Percentiles rank a stretch among this genome's conserved stretches.
phyloP scores from a whole-genome alignment of 1,139 yeast species.

The Geotrichum histeridarum region DNA sequence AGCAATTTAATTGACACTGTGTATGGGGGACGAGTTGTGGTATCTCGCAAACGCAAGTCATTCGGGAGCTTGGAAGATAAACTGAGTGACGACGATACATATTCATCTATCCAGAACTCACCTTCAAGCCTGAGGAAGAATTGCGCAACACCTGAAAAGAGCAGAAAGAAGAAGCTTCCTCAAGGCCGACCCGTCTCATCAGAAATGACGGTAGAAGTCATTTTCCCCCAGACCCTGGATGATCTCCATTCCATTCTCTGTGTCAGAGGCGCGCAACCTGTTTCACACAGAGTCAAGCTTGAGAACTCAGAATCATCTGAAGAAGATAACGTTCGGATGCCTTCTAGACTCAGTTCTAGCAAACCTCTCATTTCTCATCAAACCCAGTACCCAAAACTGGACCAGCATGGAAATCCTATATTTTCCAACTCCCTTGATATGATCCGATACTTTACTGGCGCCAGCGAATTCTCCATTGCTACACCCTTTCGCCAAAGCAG shows the following conservation, averaged over 20 bases:
- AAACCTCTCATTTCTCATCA: background rate
- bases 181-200: constrained; percentile 19
- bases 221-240: constrained; percentile 15
- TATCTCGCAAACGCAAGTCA: constrained; percentile 18
- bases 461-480: constrained; percentile 12
- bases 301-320: background rate
- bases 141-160: too few species aligned
- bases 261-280: constrained; percentile 5
- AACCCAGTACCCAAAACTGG: constrained; percentile 1
- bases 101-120: too few species aligned
- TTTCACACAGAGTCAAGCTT: constrained; percentile 10
- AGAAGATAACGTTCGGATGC: too few species aligned
- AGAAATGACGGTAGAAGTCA: constrained; percentile 17
- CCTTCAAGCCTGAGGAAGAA: too few species aligned
- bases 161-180: background rate
- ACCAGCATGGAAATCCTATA: background rate
- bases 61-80: constrained; percentile 1
- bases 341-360: too few species aligned
- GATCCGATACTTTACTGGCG: constrained; percentile 11
- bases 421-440: constrained; percentile 15
- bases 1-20: background rate
- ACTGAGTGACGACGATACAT: background rate
- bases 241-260: constrained; percentile 15
- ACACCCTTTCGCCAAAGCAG: constrained; percentile 20
- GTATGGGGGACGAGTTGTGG: constrained; percentile 14